phyloP scores from a whole-genome alignment of 306 rosid genomes.

The Nissolia schottii region DNA sequence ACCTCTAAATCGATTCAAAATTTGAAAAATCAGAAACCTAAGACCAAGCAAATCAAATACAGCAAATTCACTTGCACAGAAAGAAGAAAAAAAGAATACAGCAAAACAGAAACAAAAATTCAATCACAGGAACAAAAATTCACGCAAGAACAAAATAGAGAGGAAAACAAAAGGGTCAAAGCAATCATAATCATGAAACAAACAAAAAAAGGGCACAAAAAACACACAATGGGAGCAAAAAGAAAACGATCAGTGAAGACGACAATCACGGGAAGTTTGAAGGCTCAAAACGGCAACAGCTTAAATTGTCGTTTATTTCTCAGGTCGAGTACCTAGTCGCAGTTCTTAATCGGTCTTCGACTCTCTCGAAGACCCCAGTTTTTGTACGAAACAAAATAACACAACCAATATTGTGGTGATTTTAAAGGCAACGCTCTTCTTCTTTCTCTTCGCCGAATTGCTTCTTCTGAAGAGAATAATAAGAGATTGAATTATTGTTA shows the following conservation, averaged over 20 bases:
- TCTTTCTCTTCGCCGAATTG: slow-evolving; percentile 24
- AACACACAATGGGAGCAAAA: slow-evolving; percentile 27
- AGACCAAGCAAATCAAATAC: slow-evolving; percentile 23
- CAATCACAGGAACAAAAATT: not conserved
- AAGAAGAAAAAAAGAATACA: not conserved
- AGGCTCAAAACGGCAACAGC: slow-evolving; percentile 20
- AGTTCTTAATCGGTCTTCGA: slow-evolving; percentile 56
- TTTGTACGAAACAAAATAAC: not conserved
- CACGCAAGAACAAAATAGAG: not conserved
- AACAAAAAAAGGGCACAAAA: not conserved
- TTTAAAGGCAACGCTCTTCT: slow-evolving; percentile 6
- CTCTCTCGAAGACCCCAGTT: slow-evolving; percentile 41
- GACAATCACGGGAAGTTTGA: slow-evolving; percentile 2
- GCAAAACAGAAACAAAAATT: not conserved
- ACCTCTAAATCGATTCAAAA: slow-evolving; percentile 9
- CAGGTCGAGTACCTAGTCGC: slow-evolving; percentile 46
- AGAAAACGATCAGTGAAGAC: slow-evolving; percentile 25
- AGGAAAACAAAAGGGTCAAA: not conserved
- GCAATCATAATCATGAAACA: slow-evolving; percentile 4
- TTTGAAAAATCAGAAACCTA: slow-evolving; percentile 20
- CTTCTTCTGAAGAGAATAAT: slow-evolving; percentile 16
- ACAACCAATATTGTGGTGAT: slow-evolving; percentile 16
- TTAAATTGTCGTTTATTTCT: slow-evolving; percentile 9
- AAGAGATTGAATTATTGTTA: slow-evolving; percentile 21
- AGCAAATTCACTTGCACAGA: not conserved